These are phyloP conservation scores for Nannochloropsis salina DNA, from an alignment of 108 stramenopile genomes.

Conservation along the genomic window DNA sequence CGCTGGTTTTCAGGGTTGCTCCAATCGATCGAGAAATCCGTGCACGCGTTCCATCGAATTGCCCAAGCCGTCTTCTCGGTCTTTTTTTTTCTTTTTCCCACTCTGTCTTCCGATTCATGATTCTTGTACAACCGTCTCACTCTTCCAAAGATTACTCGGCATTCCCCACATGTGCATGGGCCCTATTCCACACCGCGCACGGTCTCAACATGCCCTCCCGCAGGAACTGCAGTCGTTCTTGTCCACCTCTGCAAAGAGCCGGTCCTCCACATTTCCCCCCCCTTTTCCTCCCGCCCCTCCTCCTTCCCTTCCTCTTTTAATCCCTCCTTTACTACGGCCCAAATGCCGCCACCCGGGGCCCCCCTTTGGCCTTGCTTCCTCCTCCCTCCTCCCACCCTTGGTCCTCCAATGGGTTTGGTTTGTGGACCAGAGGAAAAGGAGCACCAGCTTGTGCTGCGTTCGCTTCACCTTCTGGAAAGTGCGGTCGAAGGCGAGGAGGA, in stretches of 20 bases:
- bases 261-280: background rate
- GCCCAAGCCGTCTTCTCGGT: background rate
- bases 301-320: background rate
- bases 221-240: too few relatives aligned
- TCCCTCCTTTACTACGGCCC: background rate
- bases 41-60: too few relatives aligned
- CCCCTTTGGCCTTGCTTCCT: background rate
- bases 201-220: too few relatives aligned
- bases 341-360: background rate
- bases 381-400: background rate
- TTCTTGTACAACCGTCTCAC: background rate
- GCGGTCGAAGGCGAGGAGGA: background rate
- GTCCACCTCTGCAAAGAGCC: too few relatives aligned
- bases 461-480: conserved; percentile 64
- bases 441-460: conserved; percentile 70
- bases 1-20: background rate
- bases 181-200: too few relatives aligned
- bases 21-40: too few relatives aligned
- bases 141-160: too few relatives aligned
- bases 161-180: too few relatives aligned
- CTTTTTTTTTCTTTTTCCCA: background rate
- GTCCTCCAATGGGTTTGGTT: background rate
- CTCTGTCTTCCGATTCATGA: background rate
- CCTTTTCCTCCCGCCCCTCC: background rate
- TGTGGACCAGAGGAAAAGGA: conserved; percentile 83